Conservation (phyloP, 495 filamentous ascomycete genomes). For the Penicillium argentinense region DNA sequence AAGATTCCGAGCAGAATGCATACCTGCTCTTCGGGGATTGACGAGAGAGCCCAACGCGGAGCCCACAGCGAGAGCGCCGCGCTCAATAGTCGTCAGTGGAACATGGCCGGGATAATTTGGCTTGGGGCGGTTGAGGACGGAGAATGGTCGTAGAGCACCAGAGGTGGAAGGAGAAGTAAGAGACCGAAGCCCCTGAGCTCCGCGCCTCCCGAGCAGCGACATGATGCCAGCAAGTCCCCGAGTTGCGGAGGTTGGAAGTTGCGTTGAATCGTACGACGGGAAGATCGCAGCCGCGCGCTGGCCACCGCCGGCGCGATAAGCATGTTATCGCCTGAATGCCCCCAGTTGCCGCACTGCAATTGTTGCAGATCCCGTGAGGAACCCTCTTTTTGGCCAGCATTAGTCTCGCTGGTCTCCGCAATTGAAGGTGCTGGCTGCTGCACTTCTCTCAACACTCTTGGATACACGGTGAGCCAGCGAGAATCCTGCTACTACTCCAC, state of each 20-base stretch:
- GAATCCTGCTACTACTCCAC: too few relatives aligned
- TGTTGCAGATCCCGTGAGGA: too few relatives aligned
- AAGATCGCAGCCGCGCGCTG: constrained; percentile 18
- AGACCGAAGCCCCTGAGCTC: constrained; percentile 21
- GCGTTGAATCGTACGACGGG: constrained; percentile 29
- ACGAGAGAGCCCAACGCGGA: constrained; percentile 77
- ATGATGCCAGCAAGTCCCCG: too few relatives aligned
- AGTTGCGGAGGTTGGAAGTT: too few relatives aligned
- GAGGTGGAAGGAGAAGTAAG: constrained; percentile 7
- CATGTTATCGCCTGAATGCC: constrained; percentile 22
- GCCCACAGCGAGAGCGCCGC: constrained; percentile 73
- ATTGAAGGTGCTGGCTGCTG: too few relatives aligned
- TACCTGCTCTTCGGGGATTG: constrained; percentile 77
- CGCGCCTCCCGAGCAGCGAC: constrained; percentile 31
- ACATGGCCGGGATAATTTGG: constrained; percentile 83
- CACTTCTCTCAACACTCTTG: too few relatives aligned
- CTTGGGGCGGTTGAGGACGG: constrained; percentile 74
- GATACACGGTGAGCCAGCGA: too few relatives aligned
- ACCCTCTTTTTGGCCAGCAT: too few relatives aligned
- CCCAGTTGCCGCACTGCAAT: too few relatives aligned
- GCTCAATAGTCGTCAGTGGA: constrained; percentile 77
- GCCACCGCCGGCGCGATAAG: constrained; percentile 26
- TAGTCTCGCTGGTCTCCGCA: too few relatives aligned
- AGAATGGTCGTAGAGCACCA: constrained; percentile 54
- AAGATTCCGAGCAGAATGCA: too few relatives aligned